A percentile compares a stretch with the other conserved stretches of the same genome.
Evolutionary conservation across 345 rosid genomes (phyloP).

Genomic region (Trapa bicornis): DNA sequence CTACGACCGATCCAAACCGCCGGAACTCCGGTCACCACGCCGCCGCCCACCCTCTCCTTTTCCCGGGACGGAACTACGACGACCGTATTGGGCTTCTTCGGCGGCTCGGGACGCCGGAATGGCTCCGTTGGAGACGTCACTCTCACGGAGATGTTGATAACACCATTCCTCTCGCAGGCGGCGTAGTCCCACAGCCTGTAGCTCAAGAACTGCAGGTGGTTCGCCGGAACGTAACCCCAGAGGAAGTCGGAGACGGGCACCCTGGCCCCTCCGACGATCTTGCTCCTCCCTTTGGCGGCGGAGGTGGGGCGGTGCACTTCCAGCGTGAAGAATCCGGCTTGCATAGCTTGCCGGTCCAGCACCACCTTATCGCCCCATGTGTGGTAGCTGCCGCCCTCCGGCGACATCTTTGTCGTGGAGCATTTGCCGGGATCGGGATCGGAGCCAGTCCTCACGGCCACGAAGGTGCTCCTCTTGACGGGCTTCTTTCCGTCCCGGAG

Average conservation of each 20-base stretch:
- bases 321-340: slow-evolving; percentile 23
- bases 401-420: slow-evolving; percentile 3
- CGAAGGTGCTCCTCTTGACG: slow-evolving; percentile 12
- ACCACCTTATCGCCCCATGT: slow-evolving; percentile 11
- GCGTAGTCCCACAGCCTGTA: slow-evolving; percentile 41
- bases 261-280: slow-evolving; percentile 25
- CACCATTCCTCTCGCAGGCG: slow-evolving; percentile 33
- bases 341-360: slow-evolving; percentile 22
- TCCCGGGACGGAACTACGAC: slow-evolving; percentile 8
- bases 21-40: slow-evolving; percentile 39
- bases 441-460: slow-evolving; percentile 5
- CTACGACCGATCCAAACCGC: slow-evolving; percentile 21
- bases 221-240: slow-evolving; percentile 35
- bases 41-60: slow-evolving; percentile 9
- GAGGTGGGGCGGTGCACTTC: slow-evolving; percentile 25
- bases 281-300: slow-evolving; percentile 10
- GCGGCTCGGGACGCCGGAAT: slow-evolving; percentile 9
- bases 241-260: slow-evolving; percentile 50
- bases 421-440: not conserved
- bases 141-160: slow-evolving; percentile 49
- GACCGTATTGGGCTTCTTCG: slow-evolving; percentile 5
- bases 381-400: slow-evolving; percentile 11
- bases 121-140: slow-evolving; percentile 5
- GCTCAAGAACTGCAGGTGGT: slow-evolving; percentile 54
- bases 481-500: slow-evolving; percentile 7